Evolutionary conservation across 2,329 filamentous ascomycete genomes (phyloP).

Genomic region (Purpureocillium takamizusanense): DNA sequence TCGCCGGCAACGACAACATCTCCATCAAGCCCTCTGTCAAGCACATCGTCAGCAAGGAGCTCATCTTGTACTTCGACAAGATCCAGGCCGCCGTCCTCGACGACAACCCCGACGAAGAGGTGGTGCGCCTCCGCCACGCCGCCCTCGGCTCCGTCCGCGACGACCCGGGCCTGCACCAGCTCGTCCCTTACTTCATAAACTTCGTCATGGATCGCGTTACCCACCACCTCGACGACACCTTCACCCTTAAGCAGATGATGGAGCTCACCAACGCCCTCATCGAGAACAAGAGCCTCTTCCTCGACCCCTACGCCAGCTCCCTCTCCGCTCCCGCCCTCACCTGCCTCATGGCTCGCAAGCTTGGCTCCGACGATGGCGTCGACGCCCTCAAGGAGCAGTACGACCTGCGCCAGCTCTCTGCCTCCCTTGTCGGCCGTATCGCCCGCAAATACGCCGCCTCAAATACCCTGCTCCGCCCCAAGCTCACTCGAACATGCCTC

Average conservation of each 20-base stretch:
- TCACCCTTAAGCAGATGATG: conserved; percentile 87
- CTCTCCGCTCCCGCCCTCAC: conserved; percentile 85
- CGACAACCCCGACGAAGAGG: conserved; percentile 73
- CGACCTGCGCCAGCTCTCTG: conserved; percentile 73
- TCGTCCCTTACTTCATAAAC: conserved; percentile 92
- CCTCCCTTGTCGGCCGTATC: conserved; percentile 71
- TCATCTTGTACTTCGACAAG: conserved; percentile 95
- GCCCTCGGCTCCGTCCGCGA: conserved; percentile 78
- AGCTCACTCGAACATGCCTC: conserved; percentile 85
- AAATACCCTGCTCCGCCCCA: conserved; percentile 74
- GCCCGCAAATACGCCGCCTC: conserved; percentile 72
- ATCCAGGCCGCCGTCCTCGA: conserved; percentile 84
- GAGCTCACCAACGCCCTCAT: conserved; percentile 78
- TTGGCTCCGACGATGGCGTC: conserved; percentile 50
- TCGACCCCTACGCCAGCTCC: conserved; percentile 50
- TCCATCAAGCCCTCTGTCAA: conserved; percentile 86
- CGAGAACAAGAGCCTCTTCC: conserved; percentile 70
- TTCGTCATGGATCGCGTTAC: conserved; percentile 96
- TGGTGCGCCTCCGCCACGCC: conserved; percentile 64
- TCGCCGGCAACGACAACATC: conserved; percentile 78
- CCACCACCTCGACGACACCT: conserved; percentile 82
- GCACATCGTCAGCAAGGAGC: conserved; percentile 90
- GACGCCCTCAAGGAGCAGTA: conserved; percentile 58
- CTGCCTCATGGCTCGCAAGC: conserved; percentile 70
- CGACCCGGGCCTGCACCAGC: conserved; percentile 88